Evolutionary conservation across 2,329 filamentous ascomycete species (phyloP).

Genomic region (Trichoderma hamatum): DNA sequence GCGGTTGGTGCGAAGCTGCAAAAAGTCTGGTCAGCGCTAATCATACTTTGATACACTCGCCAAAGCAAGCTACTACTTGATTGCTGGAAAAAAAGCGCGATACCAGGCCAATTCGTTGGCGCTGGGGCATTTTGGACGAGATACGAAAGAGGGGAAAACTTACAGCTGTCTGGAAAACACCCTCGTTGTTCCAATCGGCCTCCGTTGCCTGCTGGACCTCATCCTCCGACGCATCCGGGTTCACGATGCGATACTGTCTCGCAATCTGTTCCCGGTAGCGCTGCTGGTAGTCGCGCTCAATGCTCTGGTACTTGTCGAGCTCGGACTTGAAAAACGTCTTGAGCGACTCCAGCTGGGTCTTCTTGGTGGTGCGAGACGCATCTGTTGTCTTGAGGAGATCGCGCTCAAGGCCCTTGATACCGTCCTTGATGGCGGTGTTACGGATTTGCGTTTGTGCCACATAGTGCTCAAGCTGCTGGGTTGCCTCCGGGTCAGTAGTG

Average conservation of each 20-base stretch:
- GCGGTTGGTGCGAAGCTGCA: conserved; percentile 73
- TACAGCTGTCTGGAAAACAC: conserved; percentile 82
- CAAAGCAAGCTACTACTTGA: not conserved
- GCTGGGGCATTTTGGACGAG: not conserved
- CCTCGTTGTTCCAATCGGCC: conserved; percentile 75
- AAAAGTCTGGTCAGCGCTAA: conserved; percentile 20
- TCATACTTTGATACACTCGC: not conserved
- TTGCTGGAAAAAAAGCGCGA: not conserved
- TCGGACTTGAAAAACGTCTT: conserved; percentile 74
- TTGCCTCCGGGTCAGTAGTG: conserved; percentile 61
- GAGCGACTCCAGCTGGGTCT: conserved; percentile 68
- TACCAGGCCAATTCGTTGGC: not conserved
- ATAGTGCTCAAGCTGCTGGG: conserved; percentile 65
- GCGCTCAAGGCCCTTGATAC: conserved; percentile 74
- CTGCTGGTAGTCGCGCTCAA: conserved; percentile 71
- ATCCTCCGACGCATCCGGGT: conserved; percentile 74
- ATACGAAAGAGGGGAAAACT: conserved; percentile 39
- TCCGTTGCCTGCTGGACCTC: conserved; percentile 71
- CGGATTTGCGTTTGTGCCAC: conserved; percentile 71
- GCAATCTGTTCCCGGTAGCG: conserved; percentile 77
- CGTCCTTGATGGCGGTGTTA: conserved; percentile 76
- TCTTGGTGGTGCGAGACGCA: conserved; percentile 66
- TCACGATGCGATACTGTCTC: conserved; percentile 79
- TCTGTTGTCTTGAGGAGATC: conserved; percentile 68
- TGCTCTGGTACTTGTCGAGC: conserved; percentile 69